Conservation (phyloP, 768 basidiomycete genomes). For the Leccinum longicurvipes region DNA sequence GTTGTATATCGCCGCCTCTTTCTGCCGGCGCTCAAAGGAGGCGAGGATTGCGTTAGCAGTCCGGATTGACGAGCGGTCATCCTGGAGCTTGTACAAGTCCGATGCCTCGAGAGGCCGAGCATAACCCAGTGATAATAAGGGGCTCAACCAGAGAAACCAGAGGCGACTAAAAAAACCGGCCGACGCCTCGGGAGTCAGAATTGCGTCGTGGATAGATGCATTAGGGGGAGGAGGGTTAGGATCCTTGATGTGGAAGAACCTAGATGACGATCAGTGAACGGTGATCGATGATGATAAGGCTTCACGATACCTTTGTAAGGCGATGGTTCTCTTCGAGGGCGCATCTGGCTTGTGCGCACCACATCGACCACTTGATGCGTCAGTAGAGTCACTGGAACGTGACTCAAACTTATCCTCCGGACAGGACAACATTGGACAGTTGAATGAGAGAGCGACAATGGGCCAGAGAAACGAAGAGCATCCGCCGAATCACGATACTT, state of each 20-base stretch:
- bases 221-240: no score
- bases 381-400: not conserved
- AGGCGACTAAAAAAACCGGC: slow-evolving; percentile 58
- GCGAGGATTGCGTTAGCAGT: slow-evolving; percentile 61
- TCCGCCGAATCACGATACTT: no score
- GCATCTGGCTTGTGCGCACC: not conserved
- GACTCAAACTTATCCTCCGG: slow-evolving; percentile 1
- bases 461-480: no score
- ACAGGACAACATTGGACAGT: slow-evolving; percentile 6
- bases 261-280: not conserved
- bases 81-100: slow-evolving; percentile 78
- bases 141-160: slow-evolving; percentile 75
- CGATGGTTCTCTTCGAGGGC: no score
- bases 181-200: no score
- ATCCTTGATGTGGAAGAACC: slow-evolving; percentile 12
- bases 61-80: slow-evolving; percentile 51
- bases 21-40: slow-evolving; percentile 59
- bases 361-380: not conserved
- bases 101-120: slow-evolving; percentile 74
- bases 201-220: no score
- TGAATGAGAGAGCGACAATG: not conserved
- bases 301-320: no score
- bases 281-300: not conserved
- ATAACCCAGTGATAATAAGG: slow-evolving; percentile 71
- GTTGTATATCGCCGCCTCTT: slow-evolving; percentile 55